Conservation (phyloP, 192 early-diverging fungal genomes). For the Backusella westeae region DNA sequence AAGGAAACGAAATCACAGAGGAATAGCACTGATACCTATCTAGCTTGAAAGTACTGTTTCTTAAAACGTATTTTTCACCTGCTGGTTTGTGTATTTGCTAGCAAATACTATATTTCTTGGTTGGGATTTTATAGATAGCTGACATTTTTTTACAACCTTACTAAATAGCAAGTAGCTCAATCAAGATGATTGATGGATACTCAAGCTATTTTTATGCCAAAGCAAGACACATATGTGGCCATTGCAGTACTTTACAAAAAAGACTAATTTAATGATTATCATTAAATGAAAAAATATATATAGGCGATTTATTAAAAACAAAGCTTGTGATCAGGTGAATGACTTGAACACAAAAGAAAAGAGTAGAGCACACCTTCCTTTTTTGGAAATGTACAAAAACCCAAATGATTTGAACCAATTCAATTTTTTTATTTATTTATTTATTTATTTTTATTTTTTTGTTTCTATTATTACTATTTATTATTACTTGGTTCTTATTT, state of each 20-base stretch:
- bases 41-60: no score
- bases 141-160: not conserved
- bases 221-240: not conserved
- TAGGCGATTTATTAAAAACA: not conserved
- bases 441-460: not conserved
- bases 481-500: not conserved
- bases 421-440: not conserved
- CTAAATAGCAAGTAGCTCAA: no score
- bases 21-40: no score
- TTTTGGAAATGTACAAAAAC: not conserved
- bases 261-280: not conserved
- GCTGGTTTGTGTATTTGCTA: not conserved
- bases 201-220: not conserved
- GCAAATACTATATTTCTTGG: not conserved
- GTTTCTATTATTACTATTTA: not conserved
- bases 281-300: no score
- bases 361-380: not conserved
- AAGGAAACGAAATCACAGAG: not conserved
- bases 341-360: not conserved
- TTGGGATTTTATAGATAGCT: not conserved
- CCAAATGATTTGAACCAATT: conserved; percentile 2
- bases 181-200: not conserved
- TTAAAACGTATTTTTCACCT: not conserved
- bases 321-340: not conserved
- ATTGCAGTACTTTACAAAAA: not conserved